Base-by-base conservation (phyloP, 2,329 filamentous ascomycete genomes). In the Fusarium oxysporum region DNA sequence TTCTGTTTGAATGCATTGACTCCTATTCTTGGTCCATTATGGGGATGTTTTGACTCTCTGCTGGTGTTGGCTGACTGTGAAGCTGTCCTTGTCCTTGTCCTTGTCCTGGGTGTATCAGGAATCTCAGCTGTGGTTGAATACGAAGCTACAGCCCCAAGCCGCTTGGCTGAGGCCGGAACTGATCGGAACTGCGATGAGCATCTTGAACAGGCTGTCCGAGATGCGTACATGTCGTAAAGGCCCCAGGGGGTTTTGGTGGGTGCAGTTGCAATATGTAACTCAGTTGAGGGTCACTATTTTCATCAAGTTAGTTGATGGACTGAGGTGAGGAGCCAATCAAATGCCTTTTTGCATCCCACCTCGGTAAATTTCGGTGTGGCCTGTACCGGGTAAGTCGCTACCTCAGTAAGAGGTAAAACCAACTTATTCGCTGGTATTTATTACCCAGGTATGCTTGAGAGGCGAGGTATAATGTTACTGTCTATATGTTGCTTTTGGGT, bases 151-250 rank as follows among this genome's bases (percentile, higher is more conserved):
- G 65, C 62, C 51, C 72, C 76, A 45, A 77, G 62, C 40, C 70
- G 58, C 64, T 66, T 72, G 21, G 62, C 61, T 16, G 74, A 60
- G 25, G 63, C 62, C 5, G 75, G 59, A 25, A 66, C 64, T 23
- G 68, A 58, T 37, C 77, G 77, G 54, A 80, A 54, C 38, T 78
- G 78, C 25, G 77, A 76, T 48, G 78, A 77, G 71, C 82, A 84
- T 74, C 78, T 80, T 69, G 77, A 78, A 75, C 82, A 83, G 65
- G 78, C 73, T 40, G 77, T 76, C 62, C 81, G 76, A 62, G 82
- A 78, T 60, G 80, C 72, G 71, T 79, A 78, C 82, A 83, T 83
- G 55, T 59, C 69, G 69, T 65, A 51, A 48, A 53, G 57, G 61
- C 61, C 69, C 45, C 37, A 33, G 50, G 33, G 43, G 50, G 55